Evolutionary conservation across 768 basidiomycete genomes (phyloP), one percentile per base, ranked within the genome.

Genomic region (Panaeolus papilionaceus): DNA sequence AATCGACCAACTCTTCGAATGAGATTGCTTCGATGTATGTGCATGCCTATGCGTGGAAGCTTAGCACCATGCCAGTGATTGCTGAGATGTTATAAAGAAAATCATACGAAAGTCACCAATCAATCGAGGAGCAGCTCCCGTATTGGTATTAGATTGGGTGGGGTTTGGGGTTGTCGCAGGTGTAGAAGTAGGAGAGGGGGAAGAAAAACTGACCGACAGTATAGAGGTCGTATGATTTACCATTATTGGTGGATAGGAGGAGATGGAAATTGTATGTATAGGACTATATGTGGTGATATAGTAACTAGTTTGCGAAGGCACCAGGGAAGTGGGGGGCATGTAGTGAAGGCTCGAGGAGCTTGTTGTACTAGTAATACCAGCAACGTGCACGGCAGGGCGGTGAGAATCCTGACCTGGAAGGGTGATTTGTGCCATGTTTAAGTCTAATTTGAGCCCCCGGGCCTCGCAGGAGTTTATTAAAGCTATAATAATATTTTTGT

Each of bases 381-480:
- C 12, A 16, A 18, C 28, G 33, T 28, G 54, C 7, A 58, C 54
- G 4, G 28, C 54, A 16, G 54, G 28, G 14, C 26, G 54, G 14
- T 58, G 8, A 58, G 33, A 33, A n/a, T 58, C 33, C 20, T 58
- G 54, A 33, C 54, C 54, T 6, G 28, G 54, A 58, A 58, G 54
- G 14, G 54, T 58, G 9, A 58, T 58, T 16, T 58, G 54, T 5
- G 54, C 6, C 54, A 33, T 33, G 0, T 26, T 58, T 11, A 58
- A 12, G n/a, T 28, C 9, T 7, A 58, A 28, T 33, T 7, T 12
- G 12, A 33, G 16, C 12, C 54, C 54, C 14, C 14, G 26, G 6
- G 26, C 28, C 3, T 58, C 26, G 33, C 54, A 58, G 54, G 54
- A 28, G 8, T 33, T 33, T 9, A 58, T 37, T 7, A 58, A 4